Conservation (phyloP, 108 stramenopile species). For the Conticribra guillardii region DNA sequence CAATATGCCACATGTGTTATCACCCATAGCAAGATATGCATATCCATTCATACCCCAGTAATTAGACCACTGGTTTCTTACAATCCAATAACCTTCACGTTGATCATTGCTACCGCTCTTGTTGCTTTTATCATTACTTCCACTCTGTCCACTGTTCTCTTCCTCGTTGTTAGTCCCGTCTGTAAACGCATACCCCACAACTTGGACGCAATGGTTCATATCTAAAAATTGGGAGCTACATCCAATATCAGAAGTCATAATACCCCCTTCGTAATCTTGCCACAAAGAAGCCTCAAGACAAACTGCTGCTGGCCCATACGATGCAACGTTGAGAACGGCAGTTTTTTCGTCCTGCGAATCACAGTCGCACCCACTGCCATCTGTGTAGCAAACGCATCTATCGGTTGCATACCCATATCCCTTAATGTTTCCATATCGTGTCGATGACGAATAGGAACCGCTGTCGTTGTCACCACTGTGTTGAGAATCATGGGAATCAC, state of each 20-base stretch:
- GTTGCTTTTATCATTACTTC: conserved; percentile 37
- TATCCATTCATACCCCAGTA: conserved; percentile 90
- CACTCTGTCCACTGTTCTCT: conserved; percentile 31
- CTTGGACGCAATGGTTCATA: conserved; percentile 88
- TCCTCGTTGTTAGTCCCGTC: conserved; percentile 25
- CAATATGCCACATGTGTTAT: conserved; percentile 87
- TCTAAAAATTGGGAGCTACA: conserved; percentile 75
- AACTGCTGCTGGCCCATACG: conserved; percentile 86
- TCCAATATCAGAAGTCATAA: conserved; percentile 78
- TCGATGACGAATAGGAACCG: conserved; percentile 22
- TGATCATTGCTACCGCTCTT: conserved; percentile 50
- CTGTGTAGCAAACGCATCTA: conserved; percentile 85
- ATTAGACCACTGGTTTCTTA: conserved; percentile 85
- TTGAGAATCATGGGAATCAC: conserved; percentile 30
- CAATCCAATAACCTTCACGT: conserved; percentile 89
- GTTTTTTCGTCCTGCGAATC: conserved; percentile 81
- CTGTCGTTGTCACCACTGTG: conserved; percentile 31
- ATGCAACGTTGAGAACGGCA: conserved; percentile 80
- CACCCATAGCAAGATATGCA: conserved; percentile 89
- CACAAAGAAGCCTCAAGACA: conserved; percentile 84
- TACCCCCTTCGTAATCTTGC: conserved; percentile 86
- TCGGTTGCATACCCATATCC: conserved; percentile 91
- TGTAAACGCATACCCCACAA: conserved; percentile 85
- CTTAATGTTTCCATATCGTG: conserved; percentile 76
- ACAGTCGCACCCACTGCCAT: conserved; percentile 85